Base-by-base conservation (phyloP, 495 filamentous ascomycete genomes). In the Hypoxylon crocopeplum region DNA sequence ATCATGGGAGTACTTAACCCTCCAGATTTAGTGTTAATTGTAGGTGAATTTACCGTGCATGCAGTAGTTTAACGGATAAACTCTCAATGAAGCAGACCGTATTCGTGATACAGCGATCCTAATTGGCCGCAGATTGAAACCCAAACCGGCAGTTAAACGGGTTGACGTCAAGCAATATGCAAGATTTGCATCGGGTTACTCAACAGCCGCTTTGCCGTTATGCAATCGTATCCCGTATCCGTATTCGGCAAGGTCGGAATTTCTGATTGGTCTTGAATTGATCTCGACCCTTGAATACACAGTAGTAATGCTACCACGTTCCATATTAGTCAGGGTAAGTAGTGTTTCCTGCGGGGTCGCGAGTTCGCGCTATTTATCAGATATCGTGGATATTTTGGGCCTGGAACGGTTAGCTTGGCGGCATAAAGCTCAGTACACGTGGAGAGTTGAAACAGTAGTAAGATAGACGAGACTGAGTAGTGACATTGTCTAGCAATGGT, bases 141-240 rank as follows among this genome's bases (percentile, higher is more conserved):
- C 17, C 40, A 56, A 37, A 57, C 48, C 51, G 41, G 38, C 24
- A 45, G 44, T 20, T 40, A n/a, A 15, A 7, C 8, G 10, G 11
- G 8, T 49, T 52, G 47, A 51, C 39, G 40, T 58, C 27, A 38
- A n/a, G 30, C 20, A 39, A 12, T 21, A 46, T 47, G 56, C 56
- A 34, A 13, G 10, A 40, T 37, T n/a, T 46, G 53, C 44, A 45
- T 29, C 53, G 48, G 48, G 21, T 34, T 45, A n/a, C 20, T 53
- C 22, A 13, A 47, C 21, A 53, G 21, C 48, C 44, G 48, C n/a
- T 11, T 5, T 21, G 16, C 13, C 4, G 16, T 45, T 55, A 13
- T 50, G 38, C 30, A 27, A 48, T 59, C 54, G 38, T 58, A 58
- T 54, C 24, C 16, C 60, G 60, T 64, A 64, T 64, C 60, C 60